Percentiles rank a stretch among this genome's conserved stretches.
Conservation (phyloP, 192 early-diverging fungal genomes). For the Coemansia sp. region DNA sequence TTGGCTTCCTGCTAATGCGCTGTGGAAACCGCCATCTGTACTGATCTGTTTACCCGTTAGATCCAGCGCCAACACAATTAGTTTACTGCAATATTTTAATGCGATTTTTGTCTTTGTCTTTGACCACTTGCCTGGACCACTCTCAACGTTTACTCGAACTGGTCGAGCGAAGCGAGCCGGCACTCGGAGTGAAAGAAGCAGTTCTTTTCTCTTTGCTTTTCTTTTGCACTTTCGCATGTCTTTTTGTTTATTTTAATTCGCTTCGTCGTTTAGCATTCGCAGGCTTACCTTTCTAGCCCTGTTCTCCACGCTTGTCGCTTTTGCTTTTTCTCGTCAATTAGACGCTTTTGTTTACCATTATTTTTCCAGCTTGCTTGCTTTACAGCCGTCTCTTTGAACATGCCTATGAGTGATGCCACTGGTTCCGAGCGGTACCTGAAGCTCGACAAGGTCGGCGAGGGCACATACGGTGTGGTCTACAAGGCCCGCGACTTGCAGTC, state of each 20-base stretch:
- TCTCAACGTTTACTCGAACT: neutral
- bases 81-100: neutral
- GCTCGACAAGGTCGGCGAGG: constrained; percentile 79
- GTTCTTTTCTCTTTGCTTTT: neutral
- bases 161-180: neutral
- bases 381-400: constrained; percentile 3
- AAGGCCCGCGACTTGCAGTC: constrained; percentile 61
- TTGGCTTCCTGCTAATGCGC: constrained; percentile 51
- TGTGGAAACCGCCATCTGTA: constrained; percentile 43
- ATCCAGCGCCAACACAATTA: neutral
- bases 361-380: neutral
- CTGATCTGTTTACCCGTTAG: neutral
- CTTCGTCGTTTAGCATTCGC: neutral
- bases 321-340: neutral
- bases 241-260: constrained; percentile 1
- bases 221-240: neutral
- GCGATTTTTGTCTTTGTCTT: neutral
- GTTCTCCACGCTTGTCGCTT: neutral
- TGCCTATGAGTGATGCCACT: constrained; percentile 24
- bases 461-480: constrained; percentile 82
- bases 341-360: neutral
- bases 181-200: neutral
- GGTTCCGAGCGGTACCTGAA: constrained; percentile 61
- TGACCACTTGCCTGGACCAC: neutral
- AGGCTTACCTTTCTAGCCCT: neutral